Percentiles rank a stretch among this genome's conserved stretches.
phyloP scores from a whole-genome alignment of 2,329 filamentous ascomycete species.

The Colletotrichum sp. region DNA sequence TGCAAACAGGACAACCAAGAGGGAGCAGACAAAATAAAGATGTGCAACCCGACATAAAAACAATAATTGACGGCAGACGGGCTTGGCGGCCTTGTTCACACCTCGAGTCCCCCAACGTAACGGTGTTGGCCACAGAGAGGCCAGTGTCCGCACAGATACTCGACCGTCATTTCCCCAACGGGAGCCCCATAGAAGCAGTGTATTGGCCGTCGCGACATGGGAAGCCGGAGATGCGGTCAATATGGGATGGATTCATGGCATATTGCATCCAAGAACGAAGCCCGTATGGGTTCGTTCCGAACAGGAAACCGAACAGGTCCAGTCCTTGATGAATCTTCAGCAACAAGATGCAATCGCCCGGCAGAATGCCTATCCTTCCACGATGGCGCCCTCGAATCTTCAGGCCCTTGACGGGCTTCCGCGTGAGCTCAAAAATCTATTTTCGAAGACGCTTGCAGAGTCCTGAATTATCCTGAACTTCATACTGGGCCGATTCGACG shows the following conservation, averaged over 20 bases:
- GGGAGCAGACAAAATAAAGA: background rate
- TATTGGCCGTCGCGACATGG: background rate
- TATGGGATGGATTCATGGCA: background rate
- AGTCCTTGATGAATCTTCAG: background rate
- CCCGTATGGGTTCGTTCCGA: background rate
- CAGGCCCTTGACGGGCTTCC: background rate
- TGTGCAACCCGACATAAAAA: background rate
- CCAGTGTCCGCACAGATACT: background rate
- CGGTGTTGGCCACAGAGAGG: background rate
- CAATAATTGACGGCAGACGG: background rate
- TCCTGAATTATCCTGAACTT: slow-evolving; percentile 19
- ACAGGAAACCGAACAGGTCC: background rate
- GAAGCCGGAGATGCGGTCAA: slow-evolving; percentile 4
- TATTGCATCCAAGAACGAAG: background rate
- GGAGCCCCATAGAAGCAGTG: background rate
- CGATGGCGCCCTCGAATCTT: background rate
- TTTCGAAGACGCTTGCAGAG: slow-evolving; percentile 6
- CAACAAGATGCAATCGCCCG: background rate
- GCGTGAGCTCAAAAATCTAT: slow-evolving; percentile 2
- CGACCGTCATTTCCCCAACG: slow-evolving; percentile 1
- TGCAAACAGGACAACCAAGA: background rate
- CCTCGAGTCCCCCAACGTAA: background rate
- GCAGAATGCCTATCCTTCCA: background rate
- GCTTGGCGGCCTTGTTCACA: background rate
- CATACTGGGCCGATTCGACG: background rate